phyloP scores from a whole-genome alignment of 371 early-diverging fungal species.

The Haplosporangium sp. region DNA sequence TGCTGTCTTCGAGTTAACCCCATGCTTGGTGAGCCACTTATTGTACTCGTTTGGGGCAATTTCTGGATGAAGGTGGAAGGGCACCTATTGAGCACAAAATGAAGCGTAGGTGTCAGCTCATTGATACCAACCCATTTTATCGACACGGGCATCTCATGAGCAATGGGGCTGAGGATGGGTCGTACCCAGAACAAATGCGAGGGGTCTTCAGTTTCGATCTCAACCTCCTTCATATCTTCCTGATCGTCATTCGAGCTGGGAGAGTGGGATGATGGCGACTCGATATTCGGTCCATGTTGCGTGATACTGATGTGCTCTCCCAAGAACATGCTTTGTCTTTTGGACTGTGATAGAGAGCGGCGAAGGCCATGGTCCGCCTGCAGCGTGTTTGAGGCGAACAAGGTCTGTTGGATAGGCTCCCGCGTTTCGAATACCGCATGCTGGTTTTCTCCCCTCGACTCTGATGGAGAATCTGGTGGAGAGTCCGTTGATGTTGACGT shows the following conservation, averaged over 20 bases:
- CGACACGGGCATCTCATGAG: neutral
- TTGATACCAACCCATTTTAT: too few relatives aligned
- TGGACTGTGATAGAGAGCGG: slow-evolving; percentile 30
- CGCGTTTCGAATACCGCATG: neutral
- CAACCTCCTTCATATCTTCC: slow-evolving; percentile 51
- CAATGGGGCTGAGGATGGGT: neutral
- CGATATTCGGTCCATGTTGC: slow-evolving; percentile 18
- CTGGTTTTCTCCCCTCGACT: neutral
- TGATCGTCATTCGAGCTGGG: slow-evolving; percentile 31
- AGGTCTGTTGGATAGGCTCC: neutral
- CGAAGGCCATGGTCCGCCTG: slow-evolving; percentile 6
- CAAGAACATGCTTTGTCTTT: slow-evolving; percentile 40
- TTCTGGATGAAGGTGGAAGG: slow-evolving; percentile 55
- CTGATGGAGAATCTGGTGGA: slow-evolving; percentile 5
- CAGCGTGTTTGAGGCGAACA: neutral
- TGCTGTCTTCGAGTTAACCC: slow-evolving; percentile 20
- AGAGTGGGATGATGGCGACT: slow-evolving; percentile 31
- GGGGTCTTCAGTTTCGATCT: slow-evolving; percentile 49
- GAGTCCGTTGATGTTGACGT: slow-evolving; percentile 8
- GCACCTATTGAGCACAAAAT: slow-evolving; percentile 26
- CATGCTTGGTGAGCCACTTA: slow-evolving; percentile 44
- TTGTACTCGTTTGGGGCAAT: slow-evolving; percentile 55
- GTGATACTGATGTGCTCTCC: slow-evolving; percentile 31
- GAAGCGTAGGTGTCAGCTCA: slow-evolving; percentile 1
- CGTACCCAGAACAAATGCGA: slow-evolving; percentile 50